phyloP scores from a whole-genome alignment of 441 rosid genomes.

The Erodium texanum region DNA sequence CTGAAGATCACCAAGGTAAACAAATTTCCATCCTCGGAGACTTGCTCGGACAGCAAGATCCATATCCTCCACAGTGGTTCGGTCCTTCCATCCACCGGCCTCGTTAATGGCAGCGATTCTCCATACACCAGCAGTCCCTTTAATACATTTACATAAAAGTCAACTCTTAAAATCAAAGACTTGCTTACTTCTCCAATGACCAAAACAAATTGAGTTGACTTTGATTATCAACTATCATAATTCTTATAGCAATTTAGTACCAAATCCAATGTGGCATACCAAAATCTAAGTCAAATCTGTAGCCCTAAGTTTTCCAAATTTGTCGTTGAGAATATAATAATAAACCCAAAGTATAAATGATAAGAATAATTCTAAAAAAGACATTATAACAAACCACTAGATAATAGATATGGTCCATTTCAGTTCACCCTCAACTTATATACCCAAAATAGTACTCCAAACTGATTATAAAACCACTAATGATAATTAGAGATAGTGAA shows the following conservation, averaged over 20 bases:
- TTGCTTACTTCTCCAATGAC: too few relatives aligned
- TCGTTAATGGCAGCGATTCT: slow-evolving; percentile 77
- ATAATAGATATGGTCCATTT: too few relatives aligned
- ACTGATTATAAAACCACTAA: too few relatives aligned
- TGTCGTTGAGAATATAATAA: too few relatives aligned
- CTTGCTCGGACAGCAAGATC: slow-evolving; percentile 89
- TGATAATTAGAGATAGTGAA: neutral
- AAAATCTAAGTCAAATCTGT: neutral
- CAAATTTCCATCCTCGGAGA: slow-evolving; percentile 86
- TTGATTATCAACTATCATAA: neutral
- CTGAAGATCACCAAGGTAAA: slow-evolving; percentile 60
- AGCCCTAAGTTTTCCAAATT: too few relatives aligned
- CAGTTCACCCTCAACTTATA: too few relatives aligned
- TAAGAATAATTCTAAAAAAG: too few relatives aligned
- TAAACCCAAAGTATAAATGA: too few relatives aligned
- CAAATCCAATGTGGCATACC: neutral
- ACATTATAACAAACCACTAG: too few relatives aligned
- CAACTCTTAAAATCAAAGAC: too few relatives aligned
- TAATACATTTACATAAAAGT: neutral
- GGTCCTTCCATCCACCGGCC: slow-evolving; percentile 97
- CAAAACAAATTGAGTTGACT: neutral
- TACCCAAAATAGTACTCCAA: too few relatives aligned
- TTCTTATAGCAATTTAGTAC: neutral
- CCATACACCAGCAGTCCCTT: slow-evolving; percentile 96
- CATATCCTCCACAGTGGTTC: slow-evolving; percentile 97